These are phyloP conservation scores for Tetragonia tetragonoides DNA, from an alignment of 148 eudicot genomes.

Conservation along the genomic window DNA sequence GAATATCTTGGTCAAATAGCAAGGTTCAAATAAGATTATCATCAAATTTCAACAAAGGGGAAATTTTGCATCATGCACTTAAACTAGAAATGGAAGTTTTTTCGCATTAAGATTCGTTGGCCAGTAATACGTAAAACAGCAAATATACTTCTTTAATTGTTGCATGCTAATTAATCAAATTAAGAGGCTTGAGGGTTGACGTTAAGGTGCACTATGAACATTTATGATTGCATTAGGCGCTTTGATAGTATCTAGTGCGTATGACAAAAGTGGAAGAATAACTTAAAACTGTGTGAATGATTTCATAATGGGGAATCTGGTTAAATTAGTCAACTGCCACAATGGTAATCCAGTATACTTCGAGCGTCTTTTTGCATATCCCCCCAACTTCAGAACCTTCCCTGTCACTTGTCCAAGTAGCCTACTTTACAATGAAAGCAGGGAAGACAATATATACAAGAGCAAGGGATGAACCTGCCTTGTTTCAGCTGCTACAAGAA, in stretches of 20 bases:
- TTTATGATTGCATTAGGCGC: not conserved
- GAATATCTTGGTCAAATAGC: not conserved
- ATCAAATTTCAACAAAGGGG: not conserved
- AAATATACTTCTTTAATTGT: not conserved
- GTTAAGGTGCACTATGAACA: not conserved
- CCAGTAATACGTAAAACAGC: not conserved
- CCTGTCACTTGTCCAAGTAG: not conserved
- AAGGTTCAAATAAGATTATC: not conserved
- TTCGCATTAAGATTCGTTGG: not conserved
- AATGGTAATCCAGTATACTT: not conserved
- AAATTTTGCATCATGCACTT: too few species aligned
- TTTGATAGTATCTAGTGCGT: too few species aligned
- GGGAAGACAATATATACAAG: not conserved
- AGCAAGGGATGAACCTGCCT: not conserved
- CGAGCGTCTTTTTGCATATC: slow-evolving; percentile 11
- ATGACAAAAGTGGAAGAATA: too few species aligned
- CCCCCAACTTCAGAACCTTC: slow-evolving; percentile 26
- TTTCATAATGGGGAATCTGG: slow-evolving; percentile 16
- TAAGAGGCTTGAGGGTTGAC: slow-evolving; percentile 10
- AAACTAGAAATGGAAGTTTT: too few species aligned
- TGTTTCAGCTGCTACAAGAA: not conserved
- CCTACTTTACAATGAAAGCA: not conserved
- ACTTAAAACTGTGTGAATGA: slow-evolving; percentile 11
- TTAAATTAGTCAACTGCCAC: slow-evolving; percentile 11
- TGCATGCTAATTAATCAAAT: not conserved